These are phyloP conservation scores for Immersiella caudata DNA, from an alignment of 495 filamentous ascomycete species.

Conservation along the genomic window DNA sequence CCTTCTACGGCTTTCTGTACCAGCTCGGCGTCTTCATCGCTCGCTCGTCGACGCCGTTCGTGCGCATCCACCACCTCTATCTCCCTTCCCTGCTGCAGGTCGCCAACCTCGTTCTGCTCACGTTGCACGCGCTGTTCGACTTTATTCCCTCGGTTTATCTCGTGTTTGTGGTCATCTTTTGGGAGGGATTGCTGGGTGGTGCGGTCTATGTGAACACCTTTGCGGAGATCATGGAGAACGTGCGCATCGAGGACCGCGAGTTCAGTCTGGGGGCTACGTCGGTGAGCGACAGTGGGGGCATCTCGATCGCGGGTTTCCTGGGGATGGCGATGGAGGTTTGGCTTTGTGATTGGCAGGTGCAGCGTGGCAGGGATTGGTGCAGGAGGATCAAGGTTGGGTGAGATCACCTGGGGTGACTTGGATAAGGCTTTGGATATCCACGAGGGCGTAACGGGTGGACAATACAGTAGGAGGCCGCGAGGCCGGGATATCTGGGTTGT, in stretches of 20 bases:
- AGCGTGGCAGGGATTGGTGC: constrained; percentile 78
- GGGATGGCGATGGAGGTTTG: constrained; percentile 82
- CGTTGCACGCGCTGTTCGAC: constrained; percentile 70
- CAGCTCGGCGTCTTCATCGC: constrained; percentile 94
- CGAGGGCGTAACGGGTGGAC: no score
- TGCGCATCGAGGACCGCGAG: constrained; percentile 76
- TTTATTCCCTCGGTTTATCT: constrained; percentile 84
- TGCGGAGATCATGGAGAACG: constrained; percentile 83
- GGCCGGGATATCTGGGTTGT: no score
- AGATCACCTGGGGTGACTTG: neutral
- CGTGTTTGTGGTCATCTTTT: constrained; percentile 83
- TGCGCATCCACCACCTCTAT: constrained; percentile 81
- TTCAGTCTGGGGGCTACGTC: constrained; percentile 88
- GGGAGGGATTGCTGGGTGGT: constrained; percentile 91
- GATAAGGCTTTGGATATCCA: neutral
- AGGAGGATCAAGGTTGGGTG: constrained; percentile 44
- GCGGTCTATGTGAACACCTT: constrained; percentile 95
- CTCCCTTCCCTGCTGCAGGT: constrained; percentile 82
- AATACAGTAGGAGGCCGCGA: no score
- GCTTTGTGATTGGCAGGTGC: constrained; percentile 81
- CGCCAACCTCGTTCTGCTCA: constrained; percentile 73
- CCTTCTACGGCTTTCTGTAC: constrained; percentile 87
- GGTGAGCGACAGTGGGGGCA: constrained; percentile 89
- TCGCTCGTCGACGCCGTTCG: constrained; percentile 83
- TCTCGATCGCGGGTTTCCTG: constrained; percentile 85